Conservation (phyloP, 2,329 filamentous ascomycete species). For the Bisporella sp. region DNA sequence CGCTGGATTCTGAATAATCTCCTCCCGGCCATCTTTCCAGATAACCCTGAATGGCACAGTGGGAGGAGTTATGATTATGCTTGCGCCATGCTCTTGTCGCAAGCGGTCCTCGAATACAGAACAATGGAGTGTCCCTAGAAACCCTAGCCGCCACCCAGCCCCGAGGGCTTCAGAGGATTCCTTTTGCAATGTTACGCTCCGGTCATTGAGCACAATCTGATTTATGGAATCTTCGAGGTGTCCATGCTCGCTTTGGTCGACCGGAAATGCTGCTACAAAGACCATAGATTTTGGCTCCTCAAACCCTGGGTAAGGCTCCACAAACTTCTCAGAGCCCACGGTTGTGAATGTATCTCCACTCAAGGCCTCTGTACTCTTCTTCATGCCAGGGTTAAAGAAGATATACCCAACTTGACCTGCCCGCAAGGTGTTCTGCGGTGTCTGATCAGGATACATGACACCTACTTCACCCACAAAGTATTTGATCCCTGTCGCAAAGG, state of each 20-base stretch:
- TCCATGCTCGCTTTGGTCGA: conserved; percentile 80
- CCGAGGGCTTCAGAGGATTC: conserved; percentile 91
- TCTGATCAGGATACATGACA: conserved; percentile 89
- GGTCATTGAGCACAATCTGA: conserved; percentile 89
- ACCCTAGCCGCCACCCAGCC: conserved; percentile 88
- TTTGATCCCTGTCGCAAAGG: conserved; percentile 79
- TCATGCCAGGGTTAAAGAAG: conserved; percentile 98
- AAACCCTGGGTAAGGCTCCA: conserved; percentile 82
- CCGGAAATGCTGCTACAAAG: conserved; percentile 93
- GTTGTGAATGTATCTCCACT: conserved; percentile 92
- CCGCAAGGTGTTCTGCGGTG: conserved; percentile 69
- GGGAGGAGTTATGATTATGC: conserved; percentile 93
- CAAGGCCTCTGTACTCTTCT: conserved; percentile 89
- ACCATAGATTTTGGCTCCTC: conserved; percentile 99
- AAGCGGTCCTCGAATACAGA: conserved; percentile 98
- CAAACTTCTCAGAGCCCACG: conserved; percentile 65
- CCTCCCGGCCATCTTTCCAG: conserved; percentile 70
- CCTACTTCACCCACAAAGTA: conserved; percentile 95
- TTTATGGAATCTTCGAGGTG: conserved; percentile 90
- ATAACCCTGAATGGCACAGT: conserved; percentile 86
- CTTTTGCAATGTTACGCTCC: conserved; percentile 88
- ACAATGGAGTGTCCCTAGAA: conserved; percentile 93
- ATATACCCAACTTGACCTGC: conserved; percentile 96
- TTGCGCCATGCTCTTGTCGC: conserved; percentile 87
- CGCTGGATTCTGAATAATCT: conserved; percentile 77